phyloP scores from a whole-genome alignment of 2,329 filamentous ascomycete genomes.

The Aspergillus sp. region DNA sequence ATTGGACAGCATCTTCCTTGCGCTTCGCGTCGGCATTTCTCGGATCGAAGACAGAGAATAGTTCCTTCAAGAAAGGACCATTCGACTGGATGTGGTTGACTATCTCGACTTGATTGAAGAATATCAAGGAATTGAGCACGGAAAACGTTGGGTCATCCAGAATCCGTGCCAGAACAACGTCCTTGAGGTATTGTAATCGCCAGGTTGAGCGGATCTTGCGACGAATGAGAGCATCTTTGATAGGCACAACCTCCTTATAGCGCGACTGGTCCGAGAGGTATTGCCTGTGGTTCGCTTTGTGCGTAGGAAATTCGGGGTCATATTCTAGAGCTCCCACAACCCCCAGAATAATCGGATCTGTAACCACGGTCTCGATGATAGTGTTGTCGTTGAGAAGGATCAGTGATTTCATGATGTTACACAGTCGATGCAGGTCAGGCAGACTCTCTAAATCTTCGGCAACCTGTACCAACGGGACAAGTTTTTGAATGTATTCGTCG shows the following conservation, averaged over 20 bases:
- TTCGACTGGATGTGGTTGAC: conserved; percentile 91
- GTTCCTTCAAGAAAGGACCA: conserved; percentile 71
- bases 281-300: conserved; percentile 95
- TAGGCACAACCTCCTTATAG: conserved; percentile 94
- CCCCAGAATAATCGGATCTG: conserved; percentile 82
- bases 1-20: conserved; percentile 91
- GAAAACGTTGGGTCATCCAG: conserved; percentile 97
- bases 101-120: conserved; percentile 98
- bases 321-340: conserved; percentile 97
- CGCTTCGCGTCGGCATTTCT: conserved; percentile 64
- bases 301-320: conserved; percentile 94
- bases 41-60: conserved; percentile 80
- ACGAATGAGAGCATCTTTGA: conserved; percentile 76
- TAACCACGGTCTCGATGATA: conserved; percentile 92
- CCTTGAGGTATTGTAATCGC: conserved; percentile 92
- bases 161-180: conserved; percentile 95
- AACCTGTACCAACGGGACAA: conserved; percentile 81
- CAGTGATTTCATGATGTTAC: conserved; percentile 96
- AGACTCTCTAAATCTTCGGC: conserved; percentile 91
- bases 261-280: conserved; percentile 85
- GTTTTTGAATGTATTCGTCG: conserved; percentile 82
- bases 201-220: conserved; percentile 96
- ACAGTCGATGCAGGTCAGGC: conserved; percentile 81
- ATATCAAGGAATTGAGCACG: conserved; percentile 95
- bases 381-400: conserved; percentile 91